A percentile compares a stretch with the other conserved stretches of the same genome.
Evolutionary conservation across 2,329 filamentous ascomycete species (phyloP).

Genomic region (Ilyonectria robusta): DNA sequence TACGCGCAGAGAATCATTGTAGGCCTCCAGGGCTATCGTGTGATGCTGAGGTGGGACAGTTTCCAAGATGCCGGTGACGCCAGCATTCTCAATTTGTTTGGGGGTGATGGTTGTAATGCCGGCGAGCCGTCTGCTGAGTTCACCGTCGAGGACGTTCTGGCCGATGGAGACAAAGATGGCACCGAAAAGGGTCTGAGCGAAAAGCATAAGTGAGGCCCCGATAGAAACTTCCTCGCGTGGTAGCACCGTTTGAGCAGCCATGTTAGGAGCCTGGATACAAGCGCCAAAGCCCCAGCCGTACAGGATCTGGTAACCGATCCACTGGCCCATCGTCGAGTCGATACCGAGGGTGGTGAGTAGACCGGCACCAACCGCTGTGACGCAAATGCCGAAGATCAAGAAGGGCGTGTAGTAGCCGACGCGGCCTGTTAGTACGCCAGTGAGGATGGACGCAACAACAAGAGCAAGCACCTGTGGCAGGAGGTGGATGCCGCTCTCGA

Average conservation of each 20-base stretch:
- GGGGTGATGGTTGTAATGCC: slow-evolving; percentile 21
- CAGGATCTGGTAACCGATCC: slow-evolving; percentile 55
- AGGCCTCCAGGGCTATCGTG: slow-evolving; percentile 55
- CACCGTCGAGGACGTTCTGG: slow-evolving; percentile 65
- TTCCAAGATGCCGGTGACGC: slow-evolving; percentile 22
- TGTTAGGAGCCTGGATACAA: slow-evolving; percentile 60
- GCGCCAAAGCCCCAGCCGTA: slow-evolving; percentile 60
- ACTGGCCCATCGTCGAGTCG: slow-evolving; percentile 35
- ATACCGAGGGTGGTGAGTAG: slow-evolving; percentile 57
- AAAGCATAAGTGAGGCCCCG: slow-evolving; percentile 63
- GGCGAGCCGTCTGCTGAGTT: slow-evolving; percentile 49
- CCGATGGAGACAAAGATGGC: slow-evolving; percentile 66
- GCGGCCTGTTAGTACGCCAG: slow-evolving; percentile 44
- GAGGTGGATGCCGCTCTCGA: slow-evolving; percentile 48
- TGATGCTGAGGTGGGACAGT: slow-evolving; percentile 22
- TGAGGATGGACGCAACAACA: slow-evolving; percentile 46
- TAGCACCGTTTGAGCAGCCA: slow-evolving; percentile 63
- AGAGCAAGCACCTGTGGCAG: slow-evolving; percentile 50
- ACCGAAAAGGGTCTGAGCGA: slow-evolving; percentile 60
- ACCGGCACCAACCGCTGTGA: slow-evolving; percentile 55
- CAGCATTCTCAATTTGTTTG: slow-evolving; percentile 28
- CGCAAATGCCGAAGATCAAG: slow-evolving; percentile 53
- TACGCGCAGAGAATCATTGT: slow-evolving; percentile 68
- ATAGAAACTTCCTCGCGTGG: slow-evolving; percentile 59
- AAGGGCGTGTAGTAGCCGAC: slow-evolving; percentile 60